Conservation (phyloP, 495 filamentous ascomycete species). For the Neurospora sp. region DNA sequence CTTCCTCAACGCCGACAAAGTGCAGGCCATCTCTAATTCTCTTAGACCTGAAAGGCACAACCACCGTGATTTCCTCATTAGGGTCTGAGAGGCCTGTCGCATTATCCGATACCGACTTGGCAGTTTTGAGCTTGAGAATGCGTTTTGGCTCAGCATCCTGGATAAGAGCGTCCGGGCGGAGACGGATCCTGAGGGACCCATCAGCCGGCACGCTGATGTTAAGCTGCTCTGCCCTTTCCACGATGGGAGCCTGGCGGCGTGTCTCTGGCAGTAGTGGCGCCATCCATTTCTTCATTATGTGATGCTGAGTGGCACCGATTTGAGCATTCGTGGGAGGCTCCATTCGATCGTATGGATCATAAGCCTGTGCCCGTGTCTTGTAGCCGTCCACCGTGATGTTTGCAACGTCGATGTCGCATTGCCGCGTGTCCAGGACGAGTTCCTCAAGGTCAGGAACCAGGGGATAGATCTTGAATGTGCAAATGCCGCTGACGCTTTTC, state of each 20-base stretch:
- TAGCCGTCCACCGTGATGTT: conserved; percentile 64
- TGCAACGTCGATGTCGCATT: conserved; percentile 57
- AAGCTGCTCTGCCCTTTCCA: conserved; percentile 23
- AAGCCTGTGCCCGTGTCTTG: conserved; percentile 48
- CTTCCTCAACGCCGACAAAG: conserved; percentile 73
- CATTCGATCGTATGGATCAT: conserved; percentile 61
- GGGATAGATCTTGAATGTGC: conserved; percentile 69
- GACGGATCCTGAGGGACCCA: conserved; percentile 28
- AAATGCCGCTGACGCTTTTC: conserved; percentile 65
- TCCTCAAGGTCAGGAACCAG: conserved; percentile 51
- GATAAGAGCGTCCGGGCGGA: conserved; percentile 23
- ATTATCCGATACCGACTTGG: conserved; percentile 18
- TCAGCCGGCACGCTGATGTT: conserved; percentile 32
- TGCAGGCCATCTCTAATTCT: conserved; percentile 75
- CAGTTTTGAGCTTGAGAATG: conserved; percentile 22
- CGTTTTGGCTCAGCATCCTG: conserved; percentile 22
- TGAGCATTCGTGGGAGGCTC: conserved; percentile 46
- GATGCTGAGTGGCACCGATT: conserved; percentile 64
- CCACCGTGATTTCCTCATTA: conserved; percentile 27
- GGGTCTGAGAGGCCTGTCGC: conserved; percentile 18
- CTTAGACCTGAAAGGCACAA: conserved; percentile 67
- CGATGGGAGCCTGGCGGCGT: conserved; percentile 31
- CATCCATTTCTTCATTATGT: conserved; percentile 57
- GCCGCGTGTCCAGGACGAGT: conserved; percentile 77
- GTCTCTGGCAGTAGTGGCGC: conserved; percentile 47